phyloP scores from a whole-genome alignment of 2,329 filamentous ascomycete species.

The Geosmithia morbida region DNA sequence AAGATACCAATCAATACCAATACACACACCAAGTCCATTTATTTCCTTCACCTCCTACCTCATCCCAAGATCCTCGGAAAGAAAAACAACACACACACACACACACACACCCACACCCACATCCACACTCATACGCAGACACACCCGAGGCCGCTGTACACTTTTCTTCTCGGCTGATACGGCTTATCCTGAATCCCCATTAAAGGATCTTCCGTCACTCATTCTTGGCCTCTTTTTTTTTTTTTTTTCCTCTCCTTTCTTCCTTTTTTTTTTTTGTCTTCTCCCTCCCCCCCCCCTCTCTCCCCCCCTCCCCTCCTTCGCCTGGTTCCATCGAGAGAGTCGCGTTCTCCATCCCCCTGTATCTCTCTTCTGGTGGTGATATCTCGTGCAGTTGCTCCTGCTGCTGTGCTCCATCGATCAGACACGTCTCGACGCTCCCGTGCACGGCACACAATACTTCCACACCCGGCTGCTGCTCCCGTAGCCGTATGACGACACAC shows the following conservation, averaged over 20 bases:
- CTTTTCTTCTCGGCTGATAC: too few species aligned
- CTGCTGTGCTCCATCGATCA: background rate
- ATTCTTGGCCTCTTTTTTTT: background rate
- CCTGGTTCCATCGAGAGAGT: background rate
- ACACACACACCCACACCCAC: too few species aligned
- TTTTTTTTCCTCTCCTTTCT: background rate
- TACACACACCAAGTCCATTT: background rate
- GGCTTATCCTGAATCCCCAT: too few species aligned
- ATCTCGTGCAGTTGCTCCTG: background rate
- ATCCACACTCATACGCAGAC: too few species aligned
- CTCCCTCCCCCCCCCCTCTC: background rate
- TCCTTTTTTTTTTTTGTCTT: background rate
- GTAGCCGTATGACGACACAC: constrained; percentile 19
- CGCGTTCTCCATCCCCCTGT: background rate
- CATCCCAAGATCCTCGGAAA: background rate
- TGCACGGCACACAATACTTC: background rate
- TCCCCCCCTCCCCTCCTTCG: background rate
- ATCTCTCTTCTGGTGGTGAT: background rate
- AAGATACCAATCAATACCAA: background rate
- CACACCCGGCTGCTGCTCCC: background rate
- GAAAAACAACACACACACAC: too few species aligned
- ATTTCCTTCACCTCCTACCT: background rate
- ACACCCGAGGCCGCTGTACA: too few species aligned
- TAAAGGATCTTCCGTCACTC: background rate
- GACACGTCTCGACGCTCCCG: background rate